Conservation (phyloP, 1,284 basidiomycete species). For the Neotropicomus parvogracilis region DNA sequence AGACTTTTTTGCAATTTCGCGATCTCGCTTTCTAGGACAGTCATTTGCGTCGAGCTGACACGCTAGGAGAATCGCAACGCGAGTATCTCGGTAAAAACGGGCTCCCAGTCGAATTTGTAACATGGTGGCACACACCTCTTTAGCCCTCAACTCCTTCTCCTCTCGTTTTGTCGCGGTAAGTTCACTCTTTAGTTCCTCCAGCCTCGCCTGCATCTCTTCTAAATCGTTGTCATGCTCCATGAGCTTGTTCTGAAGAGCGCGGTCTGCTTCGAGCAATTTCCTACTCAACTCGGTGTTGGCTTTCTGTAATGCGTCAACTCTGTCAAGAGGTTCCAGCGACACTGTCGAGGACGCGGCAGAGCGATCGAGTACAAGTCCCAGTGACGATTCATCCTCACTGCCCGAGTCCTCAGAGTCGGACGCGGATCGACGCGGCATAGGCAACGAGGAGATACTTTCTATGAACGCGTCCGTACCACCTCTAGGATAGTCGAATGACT, state of each 20-base stretch:
- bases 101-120: background rate
- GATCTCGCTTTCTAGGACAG: conserved; percentile 72
- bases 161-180: conserved; percentile 74
- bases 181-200: conserved; percentile 75
- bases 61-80: conserved; percentile 40
- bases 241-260: conserved; percentile 60
- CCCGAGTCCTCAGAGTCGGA: conserved; percentile 45
- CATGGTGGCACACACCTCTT: conserved; percentile 55
- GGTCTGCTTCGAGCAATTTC: conserved; percentile 71
- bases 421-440: conserved; percentile 36
- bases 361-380: conserved; percentile 59
- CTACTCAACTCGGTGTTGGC: conserved; percentile 69
- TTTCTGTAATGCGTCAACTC: conserved; percentile 65
- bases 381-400: conserved; percentile 49
- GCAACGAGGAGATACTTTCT: conserved; percentile 37
- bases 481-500: conserved; percentile 35
- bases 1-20: conserved; percentile 67
- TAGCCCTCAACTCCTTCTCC: conserved; percentile 82
- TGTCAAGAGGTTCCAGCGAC: conserved; percentile 62
- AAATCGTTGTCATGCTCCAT: conserved; percentile 73
- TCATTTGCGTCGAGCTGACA: conserved; percentile 60
- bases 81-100: background rate
- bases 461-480: conserved; percentile 25
- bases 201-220: conserved; percentile 65
- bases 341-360: conserved; percentile 53